Percentiles rank a stretch among this genome's conserved stretches.
These are phyloP conservation scores for Yamadazyma triangularis DNA, from an alignment of 1,139 yeast species.

Conservation along the genomic window DNA sequence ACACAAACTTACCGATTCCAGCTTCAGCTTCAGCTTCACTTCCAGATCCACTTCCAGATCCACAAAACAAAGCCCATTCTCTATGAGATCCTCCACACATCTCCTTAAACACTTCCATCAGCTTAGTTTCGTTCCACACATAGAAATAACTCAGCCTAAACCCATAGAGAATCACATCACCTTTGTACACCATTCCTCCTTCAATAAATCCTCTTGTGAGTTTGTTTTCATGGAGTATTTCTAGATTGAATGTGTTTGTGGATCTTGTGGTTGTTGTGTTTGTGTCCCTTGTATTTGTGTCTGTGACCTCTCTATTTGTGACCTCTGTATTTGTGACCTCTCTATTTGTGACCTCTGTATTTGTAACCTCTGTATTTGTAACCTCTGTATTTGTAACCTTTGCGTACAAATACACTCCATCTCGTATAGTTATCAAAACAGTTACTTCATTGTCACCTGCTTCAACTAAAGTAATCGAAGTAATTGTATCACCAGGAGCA, in stretches of 20 bases:
- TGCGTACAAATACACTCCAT: constrained; percentile 49
- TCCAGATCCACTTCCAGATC: too few species aligned
- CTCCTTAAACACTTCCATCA: constrained; percentile 63
- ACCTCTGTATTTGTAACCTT: too few species aligned
- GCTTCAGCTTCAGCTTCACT: constrained; percentile 4
- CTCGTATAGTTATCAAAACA: constrained; percentile 53
- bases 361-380: too few species aligned
- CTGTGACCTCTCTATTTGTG: constrained; percentile 10
- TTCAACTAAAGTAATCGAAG: constrained; percentile 45
- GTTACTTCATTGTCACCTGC: constrained; percentile 12
- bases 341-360: too few species aligned
- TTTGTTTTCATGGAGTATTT: constrained; percentile 54
- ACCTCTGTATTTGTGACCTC: too few species aligned
- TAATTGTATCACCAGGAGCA: constrained; percentile 68
- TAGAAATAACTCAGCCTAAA: constrained; percentile 78
- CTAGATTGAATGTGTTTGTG: too few species aligned
- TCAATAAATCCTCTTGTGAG: constrained; percentile 75
- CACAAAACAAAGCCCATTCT: constrained; percentile 63
- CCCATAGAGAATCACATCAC: constrained; percentile 67
- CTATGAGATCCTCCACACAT: constrained; percentile 94
- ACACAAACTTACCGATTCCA: constrained; percentile 36
- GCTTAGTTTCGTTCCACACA: constrained; percentile 78
- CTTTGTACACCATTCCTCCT: constrained; percentile 54
- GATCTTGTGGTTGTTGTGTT: too few species aligned
- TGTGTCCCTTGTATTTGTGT: too few species aligned